Evolutionary conservation across 75 land plant species (phyloP).

Genomic region (Selaginella moellendorffii): DNA sequence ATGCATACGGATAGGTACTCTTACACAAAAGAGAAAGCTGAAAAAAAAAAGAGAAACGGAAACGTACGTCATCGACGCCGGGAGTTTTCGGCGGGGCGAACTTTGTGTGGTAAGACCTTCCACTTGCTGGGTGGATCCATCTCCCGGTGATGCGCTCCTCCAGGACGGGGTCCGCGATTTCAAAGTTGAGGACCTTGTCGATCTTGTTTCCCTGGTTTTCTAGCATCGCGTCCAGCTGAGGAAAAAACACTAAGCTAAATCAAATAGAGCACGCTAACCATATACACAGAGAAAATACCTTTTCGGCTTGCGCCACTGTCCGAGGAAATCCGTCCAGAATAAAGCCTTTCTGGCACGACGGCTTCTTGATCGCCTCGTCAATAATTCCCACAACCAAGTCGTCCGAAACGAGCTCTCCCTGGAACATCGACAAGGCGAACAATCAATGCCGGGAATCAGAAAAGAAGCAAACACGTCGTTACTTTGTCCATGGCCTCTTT

Average conservation of each 20-base stretch:
- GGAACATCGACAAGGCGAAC: neutral
- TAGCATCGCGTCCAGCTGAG: slow-evolving; percentile 80
- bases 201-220: slow-evolving; percentile 52
- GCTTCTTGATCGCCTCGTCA: slow-evolving; percentile 84
- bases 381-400: slow-evolving; percentile 95
- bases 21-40: neutral
- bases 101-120: slow-evolving; percentile 76
- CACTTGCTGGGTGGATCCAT: slow-evolving; percentile 87
- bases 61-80: slow-evolving; percentile 84
- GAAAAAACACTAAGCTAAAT: neutral
- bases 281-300: slow-evolving; percentile 29
- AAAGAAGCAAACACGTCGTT: slow-evolving; percentile 8
- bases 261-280: neutral
- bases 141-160: slow-evolving; percentile 95
- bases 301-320: slow-evolving; percentile 82
- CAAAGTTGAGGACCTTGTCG: slow-evolving; percentile 75
- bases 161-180: slow-evolving; percentile 63
- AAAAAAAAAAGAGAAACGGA: neutral
- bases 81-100: slow-evolving; percentile 86
- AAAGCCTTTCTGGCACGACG: slow-evolving; percentile 91
- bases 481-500: slow-evolving; percentile 96
- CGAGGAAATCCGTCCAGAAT: slow-evolving; percentile 97
- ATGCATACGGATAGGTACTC: neutral
- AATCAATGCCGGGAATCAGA: neutral
- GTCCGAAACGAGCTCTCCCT: slow-evolving; percentile 94